Base-by-base conservation (phyloP, 2,329 filamentous ascomycete species). In the Pestalotiopsis sp. region DNA sequence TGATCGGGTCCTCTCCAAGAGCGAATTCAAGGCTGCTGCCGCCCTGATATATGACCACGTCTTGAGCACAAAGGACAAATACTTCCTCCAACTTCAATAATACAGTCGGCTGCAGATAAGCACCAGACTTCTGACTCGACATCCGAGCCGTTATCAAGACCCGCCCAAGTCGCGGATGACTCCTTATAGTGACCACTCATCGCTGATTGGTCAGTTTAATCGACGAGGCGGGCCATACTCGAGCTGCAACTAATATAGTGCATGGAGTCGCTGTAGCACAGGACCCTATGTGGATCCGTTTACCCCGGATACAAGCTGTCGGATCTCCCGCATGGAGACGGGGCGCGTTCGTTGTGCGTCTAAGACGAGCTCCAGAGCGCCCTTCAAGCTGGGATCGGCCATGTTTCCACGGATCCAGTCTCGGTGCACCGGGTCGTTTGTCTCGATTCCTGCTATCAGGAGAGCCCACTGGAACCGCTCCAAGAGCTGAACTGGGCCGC, bases 241-340 rank as follows among this genome's bases (percentile, higher is more conserved):
- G 14, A n/a, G 45, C 45, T 52, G 17, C 45, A 9, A 52, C 14
- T 52, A 52, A 20, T 52, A 52, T 52, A 52, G 45, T 20, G 20
- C 17, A 9, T 52, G n/a, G 23, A 7, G n/a, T 38, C 2, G 23
- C 23, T 38, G 20, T 27, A 63, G 60, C 3, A 13, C n/a, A 38
- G 57, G 20, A 25, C 17, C n/a, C n/a, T 41, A 45, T 25, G 27
- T 63, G 20, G 60, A 41, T 14, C 14, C 23, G 23, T 41, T 63
- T 63, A 63, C 60, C 60, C 60, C 60, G n/a, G 60, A 63, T 45
- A 63, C 60, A 38, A 63, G 60, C 36, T 45, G 31, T 45, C 60
- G 60, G 31, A 63, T 20, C 60, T 36, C 60, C 31, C 20, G 60
- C 60, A 63, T 63, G 11, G 60, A 63, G 60, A 63, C 14, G 20